These are phyloP conservation scores for Rhipidocladum racemiflorum DNA, from an alignment of 176 grass and related monocot genomes.

Conservation along the genomic window DNA sequence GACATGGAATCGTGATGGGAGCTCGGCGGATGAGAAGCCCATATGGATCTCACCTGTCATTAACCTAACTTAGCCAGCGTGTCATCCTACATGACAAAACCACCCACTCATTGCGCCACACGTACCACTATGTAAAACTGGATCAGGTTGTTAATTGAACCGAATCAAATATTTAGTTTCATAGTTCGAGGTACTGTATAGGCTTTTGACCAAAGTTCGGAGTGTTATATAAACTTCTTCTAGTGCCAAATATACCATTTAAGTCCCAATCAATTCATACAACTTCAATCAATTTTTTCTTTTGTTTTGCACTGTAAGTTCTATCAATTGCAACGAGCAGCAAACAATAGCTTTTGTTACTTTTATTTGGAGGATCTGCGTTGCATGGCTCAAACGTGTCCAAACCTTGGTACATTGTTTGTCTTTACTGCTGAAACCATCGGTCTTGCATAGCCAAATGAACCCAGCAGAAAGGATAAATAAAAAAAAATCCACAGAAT, in stretches of 20 bases:
- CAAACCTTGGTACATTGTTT: constrained; percentile 43
- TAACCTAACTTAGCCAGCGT: too few species aligned
- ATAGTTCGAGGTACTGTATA: too few species aligned
- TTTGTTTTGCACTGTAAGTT: constrained; percentile 42
- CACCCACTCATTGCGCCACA: too few species aligned
- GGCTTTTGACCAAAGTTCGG: too few species aligned
- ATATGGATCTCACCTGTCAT: too few species aligned
- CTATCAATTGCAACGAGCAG: constrained; percentile 49
- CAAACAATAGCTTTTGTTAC: constrained; percentile 41
- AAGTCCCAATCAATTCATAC: constrained; percentile 45
- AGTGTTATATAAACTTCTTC: too few species aligned
- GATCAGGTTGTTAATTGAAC: too few species aligned
- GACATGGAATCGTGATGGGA: too few species aligned
- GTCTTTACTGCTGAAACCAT: constrained; percentile 35
- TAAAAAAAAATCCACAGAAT: constrained; percentile 23
- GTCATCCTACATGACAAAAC: too few species aligned
- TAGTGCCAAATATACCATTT: constrained; percentile 1
- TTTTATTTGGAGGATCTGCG: constrained; percentile 42
- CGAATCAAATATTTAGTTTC: too few species aligned
- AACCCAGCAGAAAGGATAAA: constrained; percentile 47
- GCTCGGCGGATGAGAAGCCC: too few species aligned
- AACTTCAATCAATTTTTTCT: constrained; percentile 59
- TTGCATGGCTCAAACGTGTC: constrained; percentile 36
- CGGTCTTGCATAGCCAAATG: constrained; percentile 32
- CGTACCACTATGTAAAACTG: too few species aligned